Evolutionary conservation across 192 early-diverging fungal genomes (phyloP).

Genomic region (Coemansia sp.): DNA sequence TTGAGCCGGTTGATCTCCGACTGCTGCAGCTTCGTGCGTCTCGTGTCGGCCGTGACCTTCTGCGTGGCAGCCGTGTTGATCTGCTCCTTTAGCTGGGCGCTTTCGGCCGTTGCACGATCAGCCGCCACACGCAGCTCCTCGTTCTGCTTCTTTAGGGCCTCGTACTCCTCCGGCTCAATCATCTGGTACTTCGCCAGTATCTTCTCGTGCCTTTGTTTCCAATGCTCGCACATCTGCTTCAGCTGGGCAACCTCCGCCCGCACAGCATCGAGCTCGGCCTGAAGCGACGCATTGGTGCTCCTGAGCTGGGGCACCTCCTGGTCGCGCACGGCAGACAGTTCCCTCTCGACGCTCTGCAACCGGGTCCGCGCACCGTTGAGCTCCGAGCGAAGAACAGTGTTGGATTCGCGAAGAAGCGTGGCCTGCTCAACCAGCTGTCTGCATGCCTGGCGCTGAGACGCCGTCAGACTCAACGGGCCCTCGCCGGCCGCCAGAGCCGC

Average conservation of each 20-base stretch:
- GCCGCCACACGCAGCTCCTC: slow-evolving; percentile 31
- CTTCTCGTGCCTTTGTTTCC: slow-evolving; percentile 72
- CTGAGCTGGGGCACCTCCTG: slow-evolving; percentile 55
- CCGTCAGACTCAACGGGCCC: slow-evolving; percentile 52
- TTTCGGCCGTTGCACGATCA: slow-evolving; percentile 8
- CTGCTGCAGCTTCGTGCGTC: slow-evolving; percentile 9
- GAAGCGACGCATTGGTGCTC: slow-evolving; percentile 41
- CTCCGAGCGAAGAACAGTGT: slow-evolving; percentile 69
- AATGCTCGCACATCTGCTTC: slow-evolving; percentile 63
- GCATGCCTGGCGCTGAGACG: slow-evolving; percentile 61
- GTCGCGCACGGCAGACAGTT: slow-evolving; percentile 61
- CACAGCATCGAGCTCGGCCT: slow-evolving; percentile 63
- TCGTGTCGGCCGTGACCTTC: slow-evolving; percentile 12
- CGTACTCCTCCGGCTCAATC: slow-evolving; percentile 77
- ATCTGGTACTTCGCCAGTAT: slow-evolving; percentile 77
- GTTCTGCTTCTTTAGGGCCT: slow-evolving; percentile 62
- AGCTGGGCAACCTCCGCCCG: slow-evolving; percentile 58
- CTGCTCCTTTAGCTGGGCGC: slow-evolving; percentile 12
- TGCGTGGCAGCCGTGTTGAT: slow-evolving; percentile 4
- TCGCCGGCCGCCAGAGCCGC: slow-evolving; percentile 21
- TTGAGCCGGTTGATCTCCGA: slow-evolving; percentile 23
- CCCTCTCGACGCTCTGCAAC: slow-evolving; percentile 36
- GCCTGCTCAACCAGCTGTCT: slow-evolving; percentile 67
- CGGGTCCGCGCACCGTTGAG: slow-evolving; percentile 26
- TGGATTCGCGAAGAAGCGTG: slow-evolving; percentile 74